Base-by-base conservation (phyloP, 768 basidiomycete genomes). In the Lentinula sp. region DNA sequence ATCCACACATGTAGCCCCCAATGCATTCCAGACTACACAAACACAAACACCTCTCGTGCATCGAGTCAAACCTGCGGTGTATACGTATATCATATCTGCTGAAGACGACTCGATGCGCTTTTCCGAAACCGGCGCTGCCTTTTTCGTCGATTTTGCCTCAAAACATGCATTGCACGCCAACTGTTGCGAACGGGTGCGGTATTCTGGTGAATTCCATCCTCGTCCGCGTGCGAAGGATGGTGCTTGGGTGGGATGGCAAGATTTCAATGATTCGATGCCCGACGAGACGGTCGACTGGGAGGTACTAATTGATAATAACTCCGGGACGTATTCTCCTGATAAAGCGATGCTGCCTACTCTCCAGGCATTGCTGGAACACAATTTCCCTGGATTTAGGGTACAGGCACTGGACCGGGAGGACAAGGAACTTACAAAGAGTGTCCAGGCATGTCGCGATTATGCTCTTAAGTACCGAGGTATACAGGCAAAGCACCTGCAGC, bases 121-220 rank as follows among this genome's bases (percentile, higher is more conserved):
- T 73, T 91, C 89, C 28, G 91, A 93, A 71, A 94, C 91, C 4
- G 91, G 91, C 16, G 89, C 90, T 13, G 86, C 89, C 37, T 93
- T 93, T 73, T 90, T 91, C 66, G 89, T 92, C 64, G 89, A 93
- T 72, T 88, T 93, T 68, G 88, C 86, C 46, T 89, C 87, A 23
- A 94, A 95, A 72, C 93, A 94, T 67, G 92, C 90, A 5, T 77
- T 94, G 69, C 91, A 93, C 73, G 78, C 85, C 48, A 89, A 91
- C 68, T 90, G 89, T 68, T 78, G 79, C n/a, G 76, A 80, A 62
- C 70, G 74, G 10, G 90, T 92, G 62, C 77, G 87, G 52, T 92
- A 91, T 68, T 80, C 81, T 50, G 90, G 90, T 31, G 90, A 92
- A 73, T 92, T 92, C 68, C 90, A 92, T 70, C 86, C 85, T n/a